Conservation (phyloP, 2,329 filamentous ascomycete species). For the Penicillium brevicompactum region DNA sequence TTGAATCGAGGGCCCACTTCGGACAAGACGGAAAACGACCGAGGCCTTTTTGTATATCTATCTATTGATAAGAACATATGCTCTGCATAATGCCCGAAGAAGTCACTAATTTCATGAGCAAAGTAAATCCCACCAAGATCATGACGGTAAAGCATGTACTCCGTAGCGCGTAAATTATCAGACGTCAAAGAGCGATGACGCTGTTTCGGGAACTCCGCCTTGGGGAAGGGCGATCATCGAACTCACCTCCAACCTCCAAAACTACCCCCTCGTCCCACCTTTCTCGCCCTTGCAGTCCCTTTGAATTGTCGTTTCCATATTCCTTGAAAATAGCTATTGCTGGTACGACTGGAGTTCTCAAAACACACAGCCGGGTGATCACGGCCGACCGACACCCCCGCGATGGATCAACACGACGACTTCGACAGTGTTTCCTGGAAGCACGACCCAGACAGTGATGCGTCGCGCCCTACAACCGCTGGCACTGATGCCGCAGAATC, state of each 20-base stretch:
- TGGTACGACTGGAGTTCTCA: slow-evolving; percentile 12
- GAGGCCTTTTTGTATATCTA: slow-evolving; percentile 16
- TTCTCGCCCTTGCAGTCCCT: slow-evolving; percentile 1
- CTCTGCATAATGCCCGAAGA: slow-evolving; percentile 7
- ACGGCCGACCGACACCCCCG: slow-evolving; percentile 22
- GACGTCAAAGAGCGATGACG: slow-evolving; percentile 19
- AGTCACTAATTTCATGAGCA: not conserved
- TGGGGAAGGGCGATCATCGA: slow-evolving; percentile 26
- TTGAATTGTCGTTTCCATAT: not conserved
- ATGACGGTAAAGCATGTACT: not conserved
- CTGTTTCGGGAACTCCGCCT: slow-evolving; percentile 27
- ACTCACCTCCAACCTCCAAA: slow-evolving; percentile 20
- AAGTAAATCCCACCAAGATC: not conserved
- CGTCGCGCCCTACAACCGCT: slow-evolving; percentile 43
- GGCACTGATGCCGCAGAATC: slow-evolving; percentile 45
- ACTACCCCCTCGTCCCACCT: slow-evolving; percentile 14
- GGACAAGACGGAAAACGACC: slow-evolving; percentile 13
- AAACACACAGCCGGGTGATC: slow-evolving; percentile 15
- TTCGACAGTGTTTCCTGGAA: slow-evolving; percentile 83
- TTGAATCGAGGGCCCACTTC: slow-evolving; percentile 10
- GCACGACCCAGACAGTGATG: slow-evolving; percentile 58
- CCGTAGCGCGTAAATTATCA: not conserved
- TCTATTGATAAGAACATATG: slow-evolving; percentile 3
- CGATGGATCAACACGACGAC: slow-evolving; percentile 62
- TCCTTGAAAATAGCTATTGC: not conserved